Conservation (phyloP, 306 rosid genomes). For the Ochetophila trinervis region DNA sequence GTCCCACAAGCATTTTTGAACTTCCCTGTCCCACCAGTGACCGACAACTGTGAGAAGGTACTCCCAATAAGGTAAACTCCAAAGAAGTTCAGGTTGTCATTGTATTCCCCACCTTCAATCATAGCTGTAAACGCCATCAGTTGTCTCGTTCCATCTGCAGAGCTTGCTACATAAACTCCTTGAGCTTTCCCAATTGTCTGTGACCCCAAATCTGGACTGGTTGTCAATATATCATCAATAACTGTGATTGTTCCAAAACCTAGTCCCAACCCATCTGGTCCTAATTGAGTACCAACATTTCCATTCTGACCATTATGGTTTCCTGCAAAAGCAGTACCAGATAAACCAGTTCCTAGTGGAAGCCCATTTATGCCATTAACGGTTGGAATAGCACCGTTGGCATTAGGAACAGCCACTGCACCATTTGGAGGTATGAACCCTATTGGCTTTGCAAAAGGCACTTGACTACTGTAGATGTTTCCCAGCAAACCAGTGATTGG, state of each 20-base stretch:
- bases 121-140: slow-evolving; percentile 86
- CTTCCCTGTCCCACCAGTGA: slow-evolving; percentile 86
- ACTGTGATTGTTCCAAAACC: slow-evolving; percentile 91
- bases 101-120: slow-evolving; percentile 93
- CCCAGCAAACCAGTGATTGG: slow-evolving; percentile 86
- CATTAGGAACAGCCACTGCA: slow-evolving; percentile 73
- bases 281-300: slow-evolving; percentile 43
- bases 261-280: slow-evolving; percentile 83
- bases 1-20: slow-evolving; percentile 79
- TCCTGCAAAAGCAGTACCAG: slow-evolving; percentile 68
- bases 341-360: slow-evolving; percentile 78
- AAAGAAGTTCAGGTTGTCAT: slow-evolving; percentile 79
- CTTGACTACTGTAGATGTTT: slow-evolving; percentile 83
- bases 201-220: slow-evolving; percentile 71
- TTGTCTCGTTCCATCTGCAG: slow-evolving; percentile 82
- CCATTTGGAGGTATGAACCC: slow-evolving; percentile 66
- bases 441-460: slow-evolving; percentile 77
- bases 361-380: slow-evolving; percentile 79
- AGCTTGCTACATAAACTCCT: slow-evolving; percentile 91
- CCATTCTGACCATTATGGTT: slow-evolving; percentile 23
- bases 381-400: slow-evolving; percentile 85
- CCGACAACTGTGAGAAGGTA: slow-evolving; percentile 63
- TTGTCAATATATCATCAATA: slow-evolving; percentile 71
- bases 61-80: slow-evolving; percentile 76
- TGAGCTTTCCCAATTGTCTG: slow-evolving; percentile 75